These are phyloP conservation scores for Neurospora tetrasperma DNA, from an alignment of 495 filamentous ascomycete species.

Conservation along the genomic window DNA sequence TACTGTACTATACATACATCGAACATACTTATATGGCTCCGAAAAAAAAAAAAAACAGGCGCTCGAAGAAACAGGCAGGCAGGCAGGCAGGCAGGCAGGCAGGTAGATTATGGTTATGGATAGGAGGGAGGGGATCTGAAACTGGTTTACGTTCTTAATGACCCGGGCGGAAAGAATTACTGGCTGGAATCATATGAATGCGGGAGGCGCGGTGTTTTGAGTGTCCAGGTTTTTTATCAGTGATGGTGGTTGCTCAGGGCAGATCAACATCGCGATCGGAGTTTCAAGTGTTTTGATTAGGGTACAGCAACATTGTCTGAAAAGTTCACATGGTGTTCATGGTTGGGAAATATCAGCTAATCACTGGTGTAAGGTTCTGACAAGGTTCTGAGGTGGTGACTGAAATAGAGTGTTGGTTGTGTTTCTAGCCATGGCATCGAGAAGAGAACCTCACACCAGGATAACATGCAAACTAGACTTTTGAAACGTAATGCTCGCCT, in stretches of 20 bases:
- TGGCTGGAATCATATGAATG: neutral
- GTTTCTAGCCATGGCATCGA: no score
- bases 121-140: neutral
- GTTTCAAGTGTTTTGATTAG: neutral
- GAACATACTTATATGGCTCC: neutral
- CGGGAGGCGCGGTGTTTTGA: neutral
- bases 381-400: neutral
- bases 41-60: neutral
- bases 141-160: neutral
- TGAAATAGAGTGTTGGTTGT: neutral
- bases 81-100: neutral
- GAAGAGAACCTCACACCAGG: no score
- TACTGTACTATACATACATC: neutral
- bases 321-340: neutral
- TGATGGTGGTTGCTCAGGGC: neutral
- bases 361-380: no score
- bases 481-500: neutral
- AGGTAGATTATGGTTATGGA: neutral
- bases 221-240: neutral
- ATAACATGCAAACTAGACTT: neutral
- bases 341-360: no score
- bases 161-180: neutral
- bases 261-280: neutral
- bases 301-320: neutral
- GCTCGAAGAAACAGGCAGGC: neutral